Evolutionary conservation across 1,139 yeast species (phyloP), one percentile per base, ranked within the genome.

Genomic region (Geotrichum macrosporum): DNA sequence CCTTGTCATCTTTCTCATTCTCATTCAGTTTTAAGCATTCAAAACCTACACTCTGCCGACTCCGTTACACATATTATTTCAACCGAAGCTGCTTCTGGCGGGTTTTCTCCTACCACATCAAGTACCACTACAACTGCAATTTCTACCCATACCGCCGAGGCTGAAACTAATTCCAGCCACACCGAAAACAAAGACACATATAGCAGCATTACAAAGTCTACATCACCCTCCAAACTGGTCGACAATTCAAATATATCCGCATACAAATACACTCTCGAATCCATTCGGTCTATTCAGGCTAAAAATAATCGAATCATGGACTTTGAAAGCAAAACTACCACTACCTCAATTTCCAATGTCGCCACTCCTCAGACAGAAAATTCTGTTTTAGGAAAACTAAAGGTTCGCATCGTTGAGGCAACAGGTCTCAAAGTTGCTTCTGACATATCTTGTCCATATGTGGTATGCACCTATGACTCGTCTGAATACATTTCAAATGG

Each of bases 381-480:
- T 18, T 33, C 20, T 19, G 49, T 53, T 18, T 41, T 47, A 46
- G 97, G 97, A 40, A 85, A 84, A 63, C 74, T 92, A 46, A 79
- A 79, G 58, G 88, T 92, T 41, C 78, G 78, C 41, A 87, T 89
- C 55, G 71, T 84, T 33, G 92, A 86, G 63, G 96, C 95, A 2
- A 75, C 74, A 51, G 81, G 79, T 56, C 71, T 88, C 53, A 69
- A 75, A 36, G 77, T 81, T 27, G 69, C 72, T 44, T 66, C 77
- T 3, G 70, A 74, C 9, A 65, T 65, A 54, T 74, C 86, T 6
- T 82, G 79, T 57, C 96, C 96, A 1, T 89, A 89, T 63, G 96
- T 86, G 20, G 96, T 89, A 27, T 86, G 95, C 65, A 85, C 95
- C 2, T 89, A 85, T 68, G 96, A 88, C 63, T 83, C 94, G 53